A percentile compares a stretch with the other conserved stretches of the same genome.
These are phyloP conservation scores for Coniferiporia sulphurascens DNA, from an alignment of 1,284 basidiomycete species.

Conservation along the genomic window DNA sequence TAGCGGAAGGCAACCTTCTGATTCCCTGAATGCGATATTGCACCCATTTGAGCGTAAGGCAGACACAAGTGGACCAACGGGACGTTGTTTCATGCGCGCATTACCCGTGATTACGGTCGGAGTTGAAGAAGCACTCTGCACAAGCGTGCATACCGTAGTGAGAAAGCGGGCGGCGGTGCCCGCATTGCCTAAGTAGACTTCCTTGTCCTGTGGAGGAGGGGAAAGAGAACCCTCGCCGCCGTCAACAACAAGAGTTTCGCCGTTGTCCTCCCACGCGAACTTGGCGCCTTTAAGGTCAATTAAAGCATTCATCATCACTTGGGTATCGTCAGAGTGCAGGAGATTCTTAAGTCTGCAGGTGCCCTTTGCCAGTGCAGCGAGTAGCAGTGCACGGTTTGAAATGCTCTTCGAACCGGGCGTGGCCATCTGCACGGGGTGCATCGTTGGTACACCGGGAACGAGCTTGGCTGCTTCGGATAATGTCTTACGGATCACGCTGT, in stretches of 20 bases:
- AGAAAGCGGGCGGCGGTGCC: slow-evolving; percentile 98
- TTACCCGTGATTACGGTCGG: slow-evolving; percentile 91
- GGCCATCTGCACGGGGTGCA: slow-evolving; percentile 76
- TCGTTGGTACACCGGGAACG: slow-evolving; percentile 59
- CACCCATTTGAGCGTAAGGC: slow-evolving; percentile 84
- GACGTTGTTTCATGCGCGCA: slow-evolving; percentile 96
- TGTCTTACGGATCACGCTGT: slow-evolving; percentile 76
- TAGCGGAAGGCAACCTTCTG: slow-evolving; percentile 84
- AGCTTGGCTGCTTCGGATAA: slow-evolving; percentile 77
- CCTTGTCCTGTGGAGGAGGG: slow-evolving; percentile 74
- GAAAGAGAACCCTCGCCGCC: slow-evolving; percentile 83
- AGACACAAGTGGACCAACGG: slow-evolving; percentile 93
- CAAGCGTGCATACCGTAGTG: slow-evolving; percentile 91
- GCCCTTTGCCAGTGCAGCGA: slow-evolving; percentile 88
- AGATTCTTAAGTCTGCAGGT: slow-evolving; percentile 88
- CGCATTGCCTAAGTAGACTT: slow-evolving; percentile 95
- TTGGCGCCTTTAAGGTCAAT: slow-evolving; percentile 85
- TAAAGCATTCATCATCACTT: slow-evolving; percentile 97
- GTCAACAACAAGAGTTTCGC: slow-evolving; percentile 89
- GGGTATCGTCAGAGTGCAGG: slow-evolving; percentile 96
- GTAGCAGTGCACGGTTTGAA: slow-evolving; percentile 91
- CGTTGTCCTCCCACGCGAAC: slow-evolving; percentile 89
- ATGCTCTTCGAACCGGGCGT: slow-evolving; percentile 97
- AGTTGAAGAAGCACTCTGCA: slow-evolving; percentile 40
- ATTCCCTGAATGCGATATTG: slow-evolving; percentile 74